A percentile compares a stretch with the other conserved stretches of the same genome.
These are phyloP conservation scores for Silene conica DNA, from an alignment of 148 eudicot genomes.

Conservation along the genomic window DNA sequence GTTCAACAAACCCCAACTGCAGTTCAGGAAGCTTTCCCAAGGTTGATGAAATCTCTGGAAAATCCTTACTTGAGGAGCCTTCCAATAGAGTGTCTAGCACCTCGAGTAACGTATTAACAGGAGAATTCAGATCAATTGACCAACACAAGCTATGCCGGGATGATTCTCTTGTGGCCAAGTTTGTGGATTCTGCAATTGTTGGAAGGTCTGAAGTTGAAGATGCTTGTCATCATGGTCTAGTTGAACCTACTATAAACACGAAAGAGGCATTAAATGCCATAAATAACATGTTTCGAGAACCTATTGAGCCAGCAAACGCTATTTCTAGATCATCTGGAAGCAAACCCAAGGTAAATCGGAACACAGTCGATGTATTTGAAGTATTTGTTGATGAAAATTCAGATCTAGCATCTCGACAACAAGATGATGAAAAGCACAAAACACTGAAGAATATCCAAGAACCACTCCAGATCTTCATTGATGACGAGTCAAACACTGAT, in stretches of 20 bases:
- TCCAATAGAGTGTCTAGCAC: slow-evolving; percentile 14
- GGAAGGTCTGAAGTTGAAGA: slow-evolving; percentile 76
- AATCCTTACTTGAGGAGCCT: slow-evolving; percentile 15
- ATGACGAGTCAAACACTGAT: slow-evolving; percentile 50
- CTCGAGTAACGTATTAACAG: slow-evolving; percentile 12
- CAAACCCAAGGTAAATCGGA: slow-evolving; percentile 36
- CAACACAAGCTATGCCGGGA: slow-evolving; percentile 39
- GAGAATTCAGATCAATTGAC: slow-evolving; percentile 26
- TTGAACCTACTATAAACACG: slow-evolving; percentile 72
- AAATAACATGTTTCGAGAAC: slow-evolving; percentile 84
- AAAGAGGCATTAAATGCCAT: slow-evolving; percentile 74
- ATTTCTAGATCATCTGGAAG: slow-evolving; percentile 34
- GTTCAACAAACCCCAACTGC: slow-evolving; percentile 14
- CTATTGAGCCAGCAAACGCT: slow-evolving; percentile 57
- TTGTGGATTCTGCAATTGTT: slow-evolving; percentile 72
- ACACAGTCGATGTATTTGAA: slow-evolving; percentile 40
- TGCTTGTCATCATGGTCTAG: slow-evolving; percentile 84
- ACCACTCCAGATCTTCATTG: slow-evolving; percentile 61
- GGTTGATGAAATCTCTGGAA: slow-evolving; percentile 15
- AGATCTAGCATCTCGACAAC: slow-evolving; percentile 33
- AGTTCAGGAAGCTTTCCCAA: slow-evolving; percentile 23
- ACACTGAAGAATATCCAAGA: slow-evolving; percentile 35
- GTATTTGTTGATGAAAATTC: slow-evolving; percentile 59
- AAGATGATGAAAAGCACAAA: slow-evolving; percentile 17
- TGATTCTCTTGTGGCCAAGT: slow-evolving; percentile 64